phyloP scores from a whole-genome alignment of 768 basidiomycete genomes.

The Suillus subluteus region DNA sequence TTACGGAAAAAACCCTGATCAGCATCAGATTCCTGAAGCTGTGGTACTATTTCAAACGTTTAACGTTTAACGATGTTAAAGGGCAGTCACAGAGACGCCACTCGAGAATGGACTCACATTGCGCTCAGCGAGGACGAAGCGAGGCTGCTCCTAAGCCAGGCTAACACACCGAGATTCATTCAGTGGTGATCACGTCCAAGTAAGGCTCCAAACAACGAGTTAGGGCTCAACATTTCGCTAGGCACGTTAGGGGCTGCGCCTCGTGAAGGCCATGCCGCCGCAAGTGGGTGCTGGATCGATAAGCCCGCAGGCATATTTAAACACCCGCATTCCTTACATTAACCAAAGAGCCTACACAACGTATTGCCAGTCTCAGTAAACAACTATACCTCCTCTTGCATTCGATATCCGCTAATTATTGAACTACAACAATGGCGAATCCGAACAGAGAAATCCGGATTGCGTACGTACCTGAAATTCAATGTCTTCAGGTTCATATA shows the following conservation, averaged over 20 bases:
- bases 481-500: neutral
- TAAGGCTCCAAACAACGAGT: slow-evolving; percentile 3
- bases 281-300: slow-evolving; percentile 8
- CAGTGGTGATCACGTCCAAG: neutral
- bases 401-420: neutral
- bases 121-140: slow-evolving; percentile 3
- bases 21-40: neutral
- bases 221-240: neutral
- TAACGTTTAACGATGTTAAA: neutral
- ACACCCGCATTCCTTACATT: neutral
- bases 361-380: neutral
- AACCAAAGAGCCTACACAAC: neutral
- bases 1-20: neutral
- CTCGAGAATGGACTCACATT: slow-evolving; percentile 1
- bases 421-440: slow-evolving; percentile 25
- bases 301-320: slow-evolving; percentile 12
- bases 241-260: slow-evolving; percentile 4
- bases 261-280: slow-evolving; percentile 14
- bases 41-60: neutral
- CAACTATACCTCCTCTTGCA: neutral
- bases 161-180: slow-evolving; percentile 2
- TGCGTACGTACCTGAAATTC: slow-evolving; percentile 28
- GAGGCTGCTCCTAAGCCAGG: neutral
- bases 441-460: slow-evolving; percentile 36
- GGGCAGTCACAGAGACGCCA: neutral